Evolutionary conservation across 192 early-diverging fungal genomes (phyloP), one percentile per base, ranked within the genome.

Genomic region (Gigaspora rosea): DNA sequence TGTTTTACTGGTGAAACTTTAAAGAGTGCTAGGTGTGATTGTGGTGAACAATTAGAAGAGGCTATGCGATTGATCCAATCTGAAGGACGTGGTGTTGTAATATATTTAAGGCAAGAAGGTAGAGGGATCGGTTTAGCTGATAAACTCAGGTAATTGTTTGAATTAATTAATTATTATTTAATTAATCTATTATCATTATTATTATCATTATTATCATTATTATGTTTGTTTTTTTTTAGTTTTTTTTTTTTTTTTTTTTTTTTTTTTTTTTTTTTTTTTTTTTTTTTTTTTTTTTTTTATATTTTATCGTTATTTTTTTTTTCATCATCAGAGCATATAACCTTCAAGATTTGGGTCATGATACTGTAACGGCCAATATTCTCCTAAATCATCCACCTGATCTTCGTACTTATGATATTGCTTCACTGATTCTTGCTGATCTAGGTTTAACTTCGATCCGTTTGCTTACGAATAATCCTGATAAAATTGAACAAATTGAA

Each of bases 1-100:
- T 99, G 97, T 79, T 97, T 96, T 75, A 99, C 97, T 0, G 96
- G 97, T 59, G 97, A 99, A 78, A 97, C 95, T 0, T 90, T 97
- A 4, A 91, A 93, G 27, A 94, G 93, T 11, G 89, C 89, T 69
- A 88, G 97, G 11, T 99, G 97, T 78, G 97, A 99, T 82, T 99
- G 97, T 84, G 95, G 92, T 15, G 95, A 96, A 76, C 96, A 98
- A 79, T 85, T 98, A 70, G 91, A 96, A 67, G 92, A 93, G 79
- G 94, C 97, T 0, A 96, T 97, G 94, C 83, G 90, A 57, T 81
- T 91, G 71, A 97, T 99, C 83, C 91, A 93, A 71, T 77, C 78
- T 35, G 94, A 93, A 75, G 92, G 94, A 15, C 84, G 91, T 1
- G 97, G 96, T n/a, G 94, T 98, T 13, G 92, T 99, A 76, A 89